phyloP scores from a whole-genome alignment of 176 grass and related monocot genomes.

The Secale cereale region DNA sequence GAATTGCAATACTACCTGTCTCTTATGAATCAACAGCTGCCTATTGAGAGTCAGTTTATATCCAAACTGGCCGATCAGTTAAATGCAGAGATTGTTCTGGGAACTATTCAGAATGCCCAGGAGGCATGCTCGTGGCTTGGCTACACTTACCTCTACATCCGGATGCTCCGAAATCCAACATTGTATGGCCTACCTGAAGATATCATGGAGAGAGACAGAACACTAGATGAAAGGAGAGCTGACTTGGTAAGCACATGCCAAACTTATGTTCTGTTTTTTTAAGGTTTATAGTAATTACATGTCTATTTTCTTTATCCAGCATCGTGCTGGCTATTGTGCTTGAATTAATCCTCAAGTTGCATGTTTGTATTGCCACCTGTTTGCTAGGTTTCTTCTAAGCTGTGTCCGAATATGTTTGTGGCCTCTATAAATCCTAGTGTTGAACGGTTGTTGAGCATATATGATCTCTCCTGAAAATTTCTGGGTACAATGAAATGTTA shows the following conservation, averaged over 20 bases:
- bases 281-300: slow-evolving; percentile 5
- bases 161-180: slow-evolving; percentile 86
- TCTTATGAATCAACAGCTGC: slow-evolving; percentile 91
- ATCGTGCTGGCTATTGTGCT: not conserved
- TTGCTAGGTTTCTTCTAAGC: not conserved
- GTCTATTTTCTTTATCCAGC: slow-evolving; percentile 13
- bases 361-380: not conserved
- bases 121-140: slow-evolving; percentile 88
- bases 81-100: slow-evolving; percentile 92
- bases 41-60: slow-evolving; percentile 95
- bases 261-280: not conserved
- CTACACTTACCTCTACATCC: slow-evolving; percentile 88
- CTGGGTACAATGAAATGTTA: not conserved
- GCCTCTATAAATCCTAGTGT: not conserved
- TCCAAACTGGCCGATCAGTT: slow-evolving; percentile 83
- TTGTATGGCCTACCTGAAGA: slow-evolving; percentile 82
- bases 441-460: not conserved
- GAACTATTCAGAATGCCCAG: slow-evolving; percentile 88
- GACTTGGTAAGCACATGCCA: slow-evolving; percentile 70
- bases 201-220: slow-evolving; percentile 65
- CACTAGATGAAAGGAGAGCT: slow-evolving; percentile 87
- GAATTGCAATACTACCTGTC: slow-evolving; percentile 92
- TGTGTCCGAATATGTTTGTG: not conserved
- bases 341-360: not conserved
- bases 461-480: not conserved